Base-by-base conservation (phyloP, 441 rosid genomes). In the Arabidopsis hybrid region DNA sequence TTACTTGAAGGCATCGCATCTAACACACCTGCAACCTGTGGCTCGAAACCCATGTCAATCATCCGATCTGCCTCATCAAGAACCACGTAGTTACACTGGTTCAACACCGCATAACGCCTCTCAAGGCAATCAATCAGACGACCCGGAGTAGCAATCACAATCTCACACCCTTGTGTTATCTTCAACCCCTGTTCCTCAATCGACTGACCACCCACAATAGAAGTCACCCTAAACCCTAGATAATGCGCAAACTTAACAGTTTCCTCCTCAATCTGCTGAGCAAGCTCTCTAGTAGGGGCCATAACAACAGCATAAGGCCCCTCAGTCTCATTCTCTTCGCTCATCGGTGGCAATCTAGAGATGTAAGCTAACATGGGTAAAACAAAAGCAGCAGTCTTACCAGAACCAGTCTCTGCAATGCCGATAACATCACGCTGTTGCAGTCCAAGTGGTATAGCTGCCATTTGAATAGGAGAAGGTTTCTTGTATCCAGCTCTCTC, bases 21-120 rank as follows among this genome's bases (percentile, higher is more conserved):
- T 76, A 90, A 72, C 31, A 94, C 97, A 3, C 93, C 97, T 46
- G 90, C 81, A 59, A 92, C 97, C 76, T 94, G 99, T 5, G 97
- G 99, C 83, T 92, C 97, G n/a, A 94, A 94, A 76, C 97, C 99
- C 99, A 92, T 88, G 78, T 94, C 97, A 34, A 94, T 92, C 97
- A 94, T 92, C 46, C 99, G 83, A 80, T 92, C 97, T 65, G 99
- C 99, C 78, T 94, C 99, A 73, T 94, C 98, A 67, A 94, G 98
- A 75, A 94, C 97, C 69, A 92, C 95, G 68, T 94, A 88, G 60
- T 92, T 90, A 53, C 99, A 94, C 72, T 89, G 97, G 65, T 94
- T 94, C 80, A 94, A 77, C 29, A 94, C 97, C 0, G 85, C 92
- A 76, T 89, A 94, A 43, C 94, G 85, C 83, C 95, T 88, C 85